Conservation (phyloP, 768 basidiomycete species). For the Phlegmacium glaucopus region DNA sequence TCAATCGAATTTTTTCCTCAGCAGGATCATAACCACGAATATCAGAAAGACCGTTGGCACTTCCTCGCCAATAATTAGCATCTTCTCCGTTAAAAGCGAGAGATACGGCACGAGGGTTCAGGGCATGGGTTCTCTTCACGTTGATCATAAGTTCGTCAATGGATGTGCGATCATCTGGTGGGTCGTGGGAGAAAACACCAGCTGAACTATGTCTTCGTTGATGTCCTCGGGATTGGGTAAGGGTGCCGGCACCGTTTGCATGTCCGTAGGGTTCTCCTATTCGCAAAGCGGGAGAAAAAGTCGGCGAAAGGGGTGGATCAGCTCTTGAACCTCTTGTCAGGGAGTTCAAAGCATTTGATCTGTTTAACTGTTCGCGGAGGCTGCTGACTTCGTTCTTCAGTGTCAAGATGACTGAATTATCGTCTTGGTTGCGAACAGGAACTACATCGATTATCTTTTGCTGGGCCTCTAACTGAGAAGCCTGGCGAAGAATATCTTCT, state of each 20-base stretch:
- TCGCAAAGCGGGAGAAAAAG: constrained; percentile 79
- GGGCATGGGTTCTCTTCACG: constrained; percentile 65
- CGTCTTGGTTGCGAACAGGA: constrained; percentile 71
- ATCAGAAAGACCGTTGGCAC: constrained; percentile 63
- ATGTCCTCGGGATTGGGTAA: constrained; percentile 47
- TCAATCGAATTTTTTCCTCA: constrained; percentile 91
- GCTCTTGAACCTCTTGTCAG: constrained; percentile 71
- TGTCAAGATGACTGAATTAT: constrained; percentile 80
- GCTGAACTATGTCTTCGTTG: constrained; percentile 87
- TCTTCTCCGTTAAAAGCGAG: constrained; percentile 87
- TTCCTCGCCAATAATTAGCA: constrained; percentile 54
- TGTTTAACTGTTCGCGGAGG: constrained; percentile 92
- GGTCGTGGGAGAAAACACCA: constrained; percentile 63
- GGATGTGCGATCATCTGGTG: constrained; percentile 65
- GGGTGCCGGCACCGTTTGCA: constrained; percentile 31
- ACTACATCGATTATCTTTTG: constrained; percentile 66
- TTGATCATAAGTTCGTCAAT: constrained; percentile 76
- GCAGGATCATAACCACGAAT: constrained; percentile 82
- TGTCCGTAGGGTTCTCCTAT: constrained; percentile 44
- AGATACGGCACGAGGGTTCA: constrained; percentile 82
- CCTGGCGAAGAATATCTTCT: constrained; percentile 70
- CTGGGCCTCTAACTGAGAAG: constrained; percentile 71
- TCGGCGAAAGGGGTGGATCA: constrained; percentile 78
- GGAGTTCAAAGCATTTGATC: constrained; percentile 88
- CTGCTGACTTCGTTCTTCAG: constrained; percentile 91